Evolutionary conservation across 1,139 yeast genomes (phyloP).

Genomic region (Taphrina betulina): DNA sequence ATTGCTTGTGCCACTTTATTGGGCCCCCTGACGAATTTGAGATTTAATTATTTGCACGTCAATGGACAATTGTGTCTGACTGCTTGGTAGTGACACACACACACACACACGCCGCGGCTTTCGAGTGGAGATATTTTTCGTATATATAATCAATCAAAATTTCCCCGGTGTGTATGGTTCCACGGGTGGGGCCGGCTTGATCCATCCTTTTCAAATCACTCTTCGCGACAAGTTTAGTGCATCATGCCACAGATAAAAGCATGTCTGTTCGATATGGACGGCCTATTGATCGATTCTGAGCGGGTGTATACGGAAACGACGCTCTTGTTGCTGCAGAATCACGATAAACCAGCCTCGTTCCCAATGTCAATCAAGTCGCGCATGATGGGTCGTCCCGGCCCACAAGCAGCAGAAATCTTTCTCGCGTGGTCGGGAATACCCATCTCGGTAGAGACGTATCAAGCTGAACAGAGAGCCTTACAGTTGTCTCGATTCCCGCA

Average conservation of each 20-base stretch:
- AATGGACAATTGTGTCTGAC: too few species aligned
- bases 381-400: conserved; percentile 89
- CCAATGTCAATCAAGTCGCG: conserved; percentile 87
- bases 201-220: too few species aligned
- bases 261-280: conserved; percentile 82
- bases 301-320: conserved; percentile 76
- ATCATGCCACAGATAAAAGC: conserved; percentile 52
- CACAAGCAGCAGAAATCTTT: conserved; percentile 61
- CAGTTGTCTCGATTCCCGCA: conserved; percentile 65
- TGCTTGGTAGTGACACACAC: too few species aligned
- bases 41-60: too few species aligned
- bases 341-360: conserved; percentile 66
- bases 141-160: too few species aligned
- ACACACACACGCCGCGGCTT: too few species aligned
- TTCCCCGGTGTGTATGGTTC: too few species aligned
- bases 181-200: too few species aligned
- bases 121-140: too few species aligned
- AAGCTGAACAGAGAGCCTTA: conserved; percentile 52
- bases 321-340: conserved; percentile 59
- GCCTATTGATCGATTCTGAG: conserved; percentile 85
- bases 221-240: too few species aligned
- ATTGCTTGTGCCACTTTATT: too few species aligned
- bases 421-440: conserved; percentile 62
- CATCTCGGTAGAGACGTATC: conserved; percentile 62
- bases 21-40: too few species aligned